Percentiles rank a stretch among this genome's conserved stretches.
Evolutionary conservation across 1,139 yeast species (phyloP).

Genomic region (Hansenula sp.): DNA sequence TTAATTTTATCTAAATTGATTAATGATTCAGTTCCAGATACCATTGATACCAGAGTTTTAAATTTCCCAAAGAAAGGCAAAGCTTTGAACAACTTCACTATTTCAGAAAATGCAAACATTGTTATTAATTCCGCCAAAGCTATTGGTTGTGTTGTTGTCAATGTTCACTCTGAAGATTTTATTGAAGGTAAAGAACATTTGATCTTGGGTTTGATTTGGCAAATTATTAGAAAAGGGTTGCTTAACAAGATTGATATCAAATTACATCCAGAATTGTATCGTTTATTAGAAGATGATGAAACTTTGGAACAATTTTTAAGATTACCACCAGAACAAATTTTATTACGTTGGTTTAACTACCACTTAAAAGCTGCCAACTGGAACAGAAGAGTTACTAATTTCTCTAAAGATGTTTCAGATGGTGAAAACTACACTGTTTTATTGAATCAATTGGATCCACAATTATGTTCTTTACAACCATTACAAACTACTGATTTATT

Average conservation of each 20-base stretch:
- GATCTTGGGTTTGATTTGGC: slow-evolving; percentile 96
- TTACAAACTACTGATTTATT: slow-evolving; percentile 62
- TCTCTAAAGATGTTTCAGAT: slow-evolving; percentile 83
- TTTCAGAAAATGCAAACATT: slow-evolving; percentile 95
- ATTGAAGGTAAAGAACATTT: slow-evolving; percentile 96
- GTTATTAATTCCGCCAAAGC: slow-evolving; percentile 98
- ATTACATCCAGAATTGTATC: slow-evolving; percentile 92
- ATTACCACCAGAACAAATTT: slow-evolving; percentile 95
- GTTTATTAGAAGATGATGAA: slow-evolving; percentile 93
- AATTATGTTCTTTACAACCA: slow-evolving; percentile 75
- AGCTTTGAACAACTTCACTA: slow-evolving; percentile 87
- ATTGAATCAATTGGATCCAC: slow-evolving; percentile 84
- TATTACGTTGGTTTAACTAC: slow-evolving; percentile 95
- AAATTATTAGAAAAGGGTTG: slow-evolving; percentile 92
- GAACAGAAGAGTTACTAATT: slow-evolving; percentile 79
- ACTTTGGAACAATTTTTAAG: slow-evolving; percentile 94
- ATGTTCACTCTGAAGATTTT: slow-evolving; percentile 95
- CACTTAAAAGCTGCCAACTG: slow-evolving; percentile 94
- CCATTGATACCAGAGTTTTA: slow-evolving; percentile 95
- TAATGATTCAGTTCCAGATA: slow-evolving; percentile 96
- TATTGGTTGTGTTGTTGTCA: slow-evolving; percentile 96
- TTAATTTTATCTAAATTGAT: slow-evolving; percentile 87
- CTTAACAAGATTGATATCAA: slow-evolving; percentile 93
- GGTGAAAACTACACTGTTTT: slow-evolving; percentile 94
- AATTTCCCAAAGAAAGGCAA: slow-evolving; percentile 82